Conservation (phyloP, 2,329 filamentous ascomycete genomes). For the Colletotrichum liriopes region DNA sequence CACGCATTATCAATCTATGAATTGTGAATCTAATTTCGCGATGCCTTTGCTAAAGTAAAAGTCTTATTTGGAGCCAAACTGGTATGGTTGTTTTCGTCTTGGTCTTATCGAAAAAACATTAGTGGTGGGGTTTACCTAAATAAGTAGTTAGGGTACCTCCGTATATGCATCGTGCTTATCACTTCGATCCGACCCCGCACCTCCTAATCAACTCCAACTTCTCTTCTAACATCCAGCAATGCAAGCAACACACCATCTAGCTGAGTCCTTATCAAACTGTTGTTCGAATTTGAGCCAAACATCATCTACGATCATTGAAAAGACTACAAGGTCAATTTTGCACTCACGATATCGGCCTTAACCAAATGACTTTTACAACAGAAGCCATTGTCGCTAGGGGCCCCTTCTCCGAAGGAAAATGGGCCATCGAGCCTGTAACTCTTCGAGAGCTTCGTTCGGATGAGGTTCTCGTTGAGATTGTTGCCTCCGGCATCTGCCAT, state of each 20-base stretch:
- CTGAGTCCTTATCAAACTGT: not conserved
- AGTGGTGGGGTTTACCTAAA: slow-evolving; percentile 12
- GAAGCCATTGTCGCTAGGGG: slow-evolving; percentile 51
- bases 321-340: not conserved
- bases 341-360: not conserved
- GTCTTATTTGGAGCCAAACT: not conserved
- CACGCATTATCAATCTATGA: not conserved
- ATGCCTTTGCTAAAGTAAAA: not conserved
- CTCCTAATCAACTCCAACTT: not conserved
- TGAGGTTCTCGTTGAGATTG: slow-evolving; percentile 68
- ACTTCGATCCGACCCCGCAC: slow-evolving; percentile 1
- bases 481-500: slow-evolving; percentile 70
- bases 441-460: slow-evolving; percentile 51
- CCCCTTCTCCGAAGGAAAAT: slow-evolving; percentile 51
- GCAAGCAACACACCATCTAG: not conserved
- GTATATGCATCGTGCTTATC: slow-evolving; percentile 1
- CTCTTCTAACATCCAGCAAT: not conserved
- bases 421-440: slow-evolving; percentile 51
- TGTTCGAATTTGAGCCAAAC: no score
- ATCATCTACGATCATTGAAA: not conserved
- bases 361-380: slow-evolving; percentile 47
- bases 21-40: no score
- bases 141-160: not conserved
- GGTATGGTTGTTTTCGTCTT: not conserved
- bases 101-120: not conserved